phyloP scores from a whole-genome alignment of 805 yeast species.

The Sugiyamaella qingdaonensis region DNA sequence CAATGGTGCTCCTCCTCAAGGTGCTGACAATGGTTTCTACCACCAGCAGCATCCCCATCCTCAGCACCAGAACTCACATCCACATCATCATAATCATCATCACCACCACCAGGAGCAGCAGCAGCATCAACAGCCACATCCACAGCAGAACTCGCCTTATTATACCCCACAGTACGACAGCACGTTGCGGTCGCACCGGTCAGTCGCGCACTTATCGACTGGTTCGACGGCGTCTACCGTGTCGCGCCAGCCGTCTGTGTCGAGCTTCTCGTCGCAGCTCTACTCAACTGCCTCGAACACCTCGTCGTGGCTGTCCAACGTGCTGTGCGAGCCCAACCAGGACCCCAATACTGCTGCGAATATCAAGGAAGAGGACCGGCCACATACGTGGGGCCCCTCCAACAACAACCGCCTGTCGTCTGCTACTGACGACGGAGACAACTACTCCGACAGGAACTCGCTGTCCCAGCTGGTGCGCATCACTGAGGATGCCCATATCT shows the following conservation, averaged over 20 bases:
- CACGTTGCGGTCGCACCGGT: slow-evolving; percentile 13
- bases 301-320: slow-evolving; percentile 26
- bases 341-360: slow-evolving; percentile 6
- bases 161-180: slow-evolving; percentile 5
- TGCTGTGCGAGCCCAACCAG: slow-evolving; percentile 18
- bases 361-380: slow-evolving; percentile 25
- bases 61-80: neutral
- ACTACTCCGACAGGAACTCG: slow-evolving; percentile 21
- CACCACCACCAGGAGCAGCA: slow-evolving; percentile 9
- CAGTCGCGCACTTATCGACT: slow-evolving; percentile 13
- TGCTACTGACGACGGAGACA: slow-evolving; percentile 21
- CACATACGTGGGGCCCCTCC: slow-evolving; percentile 31
- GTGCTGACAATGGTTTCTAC: neutral
- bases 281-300: slow-evolving; percentile 20
- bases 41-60: slow-evolving; percentile 11
- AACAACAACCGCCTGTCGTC: slow-evolving; percentile 21
- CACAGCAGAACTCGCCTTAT: slow-evolving; percentile 8
- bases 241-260: slow-evolving; percentile 18
- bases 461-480: slow-evolving; percentile 24
- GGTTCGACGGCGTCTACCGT: slow-evolving; percentile 10
- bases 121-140: slow-evolving; percentile 9
- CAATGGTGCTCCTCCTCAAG: neutral
- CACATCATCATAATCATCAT: slow-evolving; percentile 13
- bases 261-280: slow-evolving; percentile 21
- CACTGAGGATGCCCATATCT: slow-evolving; percentile 23